Percentiles rank a stretch among this genome's conserved stretches.
These are phyloP conservation scores for Parsonsia alboflavescens DNA, from an alignment of 257 asterid genomes.

Conservation along the genomic window DNA sequence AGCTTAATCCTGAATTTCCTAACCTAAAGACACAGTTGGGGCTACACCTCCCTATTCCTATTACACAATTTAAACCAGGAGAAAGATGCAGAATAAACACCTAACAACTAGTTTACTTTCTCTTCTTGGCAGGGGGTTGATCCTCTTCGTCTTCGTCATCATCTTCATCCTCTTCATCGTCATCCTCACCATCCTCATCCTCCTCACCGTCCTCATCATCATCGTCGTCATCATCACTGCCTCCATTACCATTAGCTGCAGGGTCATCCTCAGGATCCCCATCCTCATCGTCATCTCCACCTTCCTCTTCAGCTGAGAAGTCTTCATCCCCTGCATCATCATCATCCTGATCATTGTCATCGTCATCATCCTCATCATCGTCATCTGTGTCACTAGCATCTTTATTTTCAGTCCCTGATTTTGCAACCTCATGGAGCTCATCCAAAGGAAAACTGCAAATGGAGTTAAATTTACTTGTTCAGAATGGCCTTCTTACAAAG, in stretches of 20 bases:
- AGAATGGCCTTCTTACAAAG: not conserved
- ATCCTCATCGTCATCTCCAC: conserved; percentile 58
- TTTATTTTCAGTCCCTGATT: conserved; percentile 47
- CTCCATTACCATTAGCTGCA: conserved; percentile 57
- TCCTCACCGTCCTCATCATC: conserved; percentile 36
- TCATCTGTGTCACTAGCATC: conserved; percentile 71
- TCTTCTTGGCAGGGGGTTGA: conserved; percentile 86
- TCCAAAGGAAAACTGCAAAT: conserved; percentile 55
- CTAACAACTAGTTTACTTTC: conserved; percentile 50
- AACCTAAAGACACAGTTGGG: conserved; percentile 30
- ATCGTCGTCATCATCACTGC: conserved; percentile 42
- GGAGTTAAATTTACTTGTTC: not conserved
- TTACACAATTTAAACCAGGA: conserved; percentile 44
- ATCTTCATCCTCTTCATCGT: conserved; percentile 42
- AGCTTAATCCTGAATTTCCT: conserved; percentile 34
- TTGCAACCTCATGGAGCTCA: conserved; percentile 35
- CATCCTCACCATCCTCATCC: conserved; percentile 38
- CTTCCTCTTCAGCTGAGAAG: conserved; percentile 78
- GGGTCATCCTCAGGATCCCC: conserved; percentile 57
- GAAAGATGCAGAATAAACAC: conserved; percentile 27
- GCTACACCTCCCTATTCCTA: conserved; percentile 36
- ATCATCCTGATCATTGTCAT: conserved; percentile 45
- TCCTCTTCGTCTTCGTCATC: conserved; percentile 78
- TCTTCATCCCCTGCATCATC: conserved; percentile 84
- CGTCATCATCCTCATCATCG: conserved; percentile 66